Evolutionary conservation across 2,329 filamentous ascomycete genomes (phyloP).

Genomic region (Cordyceps tenuipes): DNA sequence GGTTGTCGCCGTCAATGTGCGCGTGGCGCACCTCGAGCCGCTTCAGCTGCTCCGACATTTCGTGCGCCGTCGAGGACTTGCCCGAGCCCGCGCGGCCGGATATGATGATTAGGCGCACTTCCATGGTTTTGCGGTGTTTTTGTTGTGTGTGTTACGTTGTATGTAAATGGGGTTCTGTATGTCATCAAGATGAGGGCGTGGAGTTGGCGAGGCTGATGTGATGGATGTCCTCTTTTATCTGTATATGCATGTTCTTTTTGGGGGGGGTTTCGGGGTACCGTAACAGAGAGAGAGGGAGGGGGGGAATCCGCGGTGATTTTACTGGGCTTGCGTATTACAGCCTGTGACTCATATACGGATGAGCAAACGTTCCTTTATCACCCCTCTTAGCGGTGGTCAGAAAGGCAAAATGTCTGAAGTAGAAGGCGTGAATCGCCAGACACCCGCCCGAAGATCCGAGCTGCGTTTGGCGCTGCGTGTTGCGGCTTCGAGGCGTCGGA

Average conservation of each 20-base stretch:
- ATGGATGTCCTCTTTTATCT: slow-evolving; percentile 7
- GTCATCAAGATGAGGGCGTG: not conserved
- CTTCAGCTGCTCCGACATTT: slow-evolving; percentile 13
- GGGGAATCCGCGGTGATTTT: not conserved
- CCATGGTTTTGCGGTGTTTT: slow-evolving; percentile 1
- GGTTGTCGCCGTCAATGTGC: slow-evolving; percentile 13
- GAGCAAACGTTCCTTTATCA: not conserved
- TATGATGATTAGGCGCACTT: slow-evolving; percentile 12
- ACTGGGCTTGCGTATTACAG: not conserved
- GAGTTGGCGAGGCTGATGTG: not conserved
- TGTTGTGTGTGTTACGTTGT: not conserved
- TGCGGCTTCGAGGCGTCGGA: slow-evolving; percentile 1
- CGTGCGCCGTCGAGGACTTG: slow-evolving; percentile 12
- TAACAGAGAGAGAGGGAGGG: not conserved
- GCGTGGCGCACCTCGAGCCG: slow-evolving; percentile 12
- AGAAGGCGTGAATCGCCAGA: not conserved
- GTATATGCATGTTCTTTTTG: not conserved
- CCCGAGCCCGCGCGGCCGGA: slow-evolving; percentile 15
- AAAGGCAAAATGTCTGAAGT: not conserved
- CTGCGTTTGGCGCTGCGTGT: not conserved
- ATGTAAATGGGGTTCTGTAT: not conserved
- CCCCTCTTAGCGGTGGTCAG: not conserved
- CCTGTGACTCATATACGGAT: not conserved
- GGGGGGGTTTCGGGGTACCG: not conserved
- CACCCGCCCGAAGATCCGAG: slow-evolving; percentile 1